Conservation (phyloP, 2,329 filamentous ascomycete species). For the Coniella lustricola region DNA sequence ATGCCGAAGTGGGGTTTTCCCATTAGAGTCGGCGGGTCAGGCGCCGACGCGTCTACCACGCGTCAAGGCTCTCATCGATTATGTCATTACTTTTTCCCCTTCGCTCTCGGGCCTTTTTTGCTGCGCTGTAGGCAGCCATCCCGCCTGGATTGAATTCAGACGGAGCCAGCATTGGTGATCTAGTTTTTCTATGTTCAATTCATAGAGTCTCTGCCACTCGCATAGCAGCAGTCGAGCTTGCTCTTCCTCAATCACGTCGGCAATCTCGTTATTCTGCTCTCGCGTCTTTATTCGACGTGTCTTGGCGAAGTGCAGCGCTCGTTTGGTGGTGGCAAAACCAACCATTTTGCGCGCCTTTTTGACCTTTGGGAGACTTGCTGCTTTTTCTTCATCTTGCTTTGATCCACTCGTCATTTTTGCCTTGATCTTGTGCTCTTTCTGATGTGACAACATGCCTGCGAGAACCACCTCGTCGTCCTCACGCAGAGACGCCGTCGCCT, state of each 20-base stretch:
- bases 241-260: no score
- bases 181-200: no score
- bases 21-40: not conserved
- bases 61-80: not conserved
- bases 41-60: conserved; percentile 4
- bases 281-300: not conserved
- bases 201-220: no score
- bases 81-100: conserved; percentile 4
- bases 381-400: no score
- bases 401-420: no score
- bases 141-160: no score
- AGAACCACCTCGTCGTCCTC: not conserved
- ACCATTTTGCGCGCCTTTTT: not conserved
- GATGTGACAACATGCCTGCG: conserved; percentile 3
- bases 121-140: not conserved
- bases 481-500: not conserved
- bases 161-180: no score
- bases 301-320: not conserved
- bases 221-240: no score
- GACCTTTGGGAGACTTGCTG: not conserved
- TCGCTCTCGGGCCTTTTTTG: not conserved
- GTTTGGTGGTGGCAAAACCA: not conserved
- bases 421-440: not conserved
- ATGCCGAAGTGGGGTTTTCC: not conserved
- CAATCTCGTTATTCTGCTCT: no score